A percentile compares a stretch with the other conserved stretches of the same genome.
These are phyloP conservation scores for barrel medic (Medicago truncatula) DNA, from an alignment of 306 rosid species.

Conservation along the genomic window MtrunA17r5.0-ANR NC_053046.1:35890001-35890500, in stretches of 20 bases:
- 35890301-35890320: background rate
- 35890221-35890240: slow-evolving; percentile 9
- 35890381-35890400: too few relatives aligned
- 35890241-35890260: slow-evolving; percentile 4
- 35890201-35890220: background rate
- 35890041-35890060: slow-evolving; percentile 12
- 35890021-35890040: slow-evolving; percentile 61
- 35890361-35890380: too few relatives aligned
- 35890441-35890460: too few relatives aligned
- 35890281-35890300: background rate
- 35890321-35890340: background rate
- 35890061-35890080: slow-evolving; percentile 35
- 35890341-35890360: too few relatives aligned
- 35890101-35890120: slow-evolving; percentile 48
- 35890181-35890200: slow-evolving; percentile 4
- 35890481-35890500: too few relatives aligned
- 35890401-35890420: too few relatives aligned
- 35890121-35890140: slow-evolving; percentile 23
- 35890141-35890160: slow-evolving; percentile 55
- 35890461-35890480: too few relatives aligned
- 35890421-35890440: too few relatives aligned
- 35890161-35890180: slow-evolving; percentile 41
- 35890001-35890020: slow-evolving; percentile 68
- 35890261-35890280: background rate
- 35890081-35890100: slow-evolving; percentile 10